Base-by-base conservation (phyloP, 2,329 filamentous ascomycete genomes). In the Stemphylium lycopersici region DNA sequence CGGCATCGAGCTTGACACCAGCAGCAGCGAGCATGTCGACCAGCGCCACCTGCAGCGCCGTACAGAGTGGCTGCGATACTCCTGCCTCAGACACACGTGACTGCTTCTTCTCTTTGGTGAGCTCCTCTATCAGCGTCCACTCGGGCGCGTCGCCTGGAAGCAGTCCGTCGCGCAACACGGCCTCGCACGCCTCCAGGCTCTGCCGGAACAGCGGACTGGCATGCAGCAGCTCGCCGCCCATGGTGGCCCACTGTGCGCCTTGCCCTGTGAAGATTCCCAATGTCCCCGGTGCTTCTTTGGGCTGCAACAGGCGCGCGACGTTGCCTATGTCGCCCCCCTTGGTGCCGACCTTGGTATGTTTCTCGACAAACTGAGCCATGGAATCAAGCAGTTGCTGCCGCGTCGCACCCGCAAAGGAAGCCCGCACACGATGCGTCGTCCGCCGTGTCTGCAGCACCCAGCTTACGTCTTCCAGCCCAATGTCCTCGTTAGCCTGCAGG, bases 41-140 rank as follows among this genome's bases (percentile, higher is more conserved):
- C 1, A 68, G 37, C 1, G 52, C 53, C 3, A 66, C 49, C 38
- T 68, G 65, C 0, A 68, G 24, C 1, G 63, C 63, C 2, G 65
- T 63, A 38, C 61, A 63, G 5, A 59, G 38, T 3, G 63, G 61
- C 52, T 68, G 65, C 5, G 52, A 50, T 31, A 61, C 33, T 76
- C 3, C 77, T 75, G 44, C 79, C 69, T 43, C 77, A 71, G 67
- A 65, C 3, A 66, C 37, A 6, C 15, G 24, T 3, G 62, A 12
- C 16, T 48, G 24, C 33, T 18, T 29, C 41, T 4, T 18, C 4
- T 13, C 22, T 11, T 18, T 34, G 1, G n/a, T n/a, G 6, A 46
- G 15, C 18, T 48, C 20, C 78, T 75, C 55, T 62, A 20, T 66
- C 47, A 5, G 59, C 62, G 5, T 59, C 65, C 15, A 69, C 55